Base-by-base conservation (phyloP, 2,329 filamentous ascomycete species). In the Chaetoscypha palmicola region DNA sequence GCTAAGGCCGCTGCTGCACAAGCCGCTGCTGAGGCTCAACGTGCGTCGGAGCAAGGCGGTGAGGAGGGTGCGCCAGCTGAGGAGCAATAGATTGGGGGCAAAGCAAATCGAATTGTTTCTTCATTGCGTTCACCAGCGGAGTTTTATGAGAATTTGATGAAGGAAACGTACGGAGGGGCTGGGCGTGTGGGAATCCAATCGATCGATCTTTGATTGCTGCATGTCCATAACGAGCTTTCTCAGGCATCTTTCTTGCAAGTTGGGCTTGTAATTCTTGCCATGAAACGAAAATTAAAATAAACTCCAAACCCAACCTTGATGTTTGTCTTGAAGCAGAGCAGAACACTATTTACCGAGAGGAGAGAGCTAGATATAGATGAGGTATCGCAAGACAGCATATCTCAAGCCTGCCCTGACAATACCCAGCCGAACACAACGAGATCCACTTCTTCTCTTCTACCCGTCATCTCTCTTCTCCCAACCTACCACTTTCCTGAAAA, bases 1-100 rank as follows among this genome's bases (percentile, higher is more conserved):
- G 88, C 91, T 61, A 98, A 98, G 86, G 79, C 80, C 55, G 63
- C 79, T 47, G 77, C 78, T 59, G 78, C 79, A 60, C 79, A 84
- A 68, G 80, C 80, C 50, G 77, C 79, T 54, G 82, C 77, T 56
- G 76, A 77, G 63, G 77, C 78, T 61, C 66, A 67, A 41, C 70
- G 71, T 56, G 72, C 74, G 43, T 62, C 66, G 54, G 76, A 76
- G 62, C 68, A 72, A 64, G 65, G 64, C 58, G 73, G 68, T 55
- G 73, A 66, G 48, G 62, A 78, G 68, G 73, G 74, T 61, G 70
- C 65, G 61, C 62, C 58, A 47, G 57, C 48, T 52, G 62, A 66
- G 58, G 61, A 64, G 58, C 51, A 62, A 56, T 62, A 62, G 51
- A 56, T 51, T 41, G 41, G n/a, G n/a, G n/a, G 20, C 46, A 28